Evolutionary conservation across 2,329 filamentous ascomycete genomes (phyloP), one percentile per base, ranked within the genome.

Genomic region (Tolypocladium tropicale): DNA sequence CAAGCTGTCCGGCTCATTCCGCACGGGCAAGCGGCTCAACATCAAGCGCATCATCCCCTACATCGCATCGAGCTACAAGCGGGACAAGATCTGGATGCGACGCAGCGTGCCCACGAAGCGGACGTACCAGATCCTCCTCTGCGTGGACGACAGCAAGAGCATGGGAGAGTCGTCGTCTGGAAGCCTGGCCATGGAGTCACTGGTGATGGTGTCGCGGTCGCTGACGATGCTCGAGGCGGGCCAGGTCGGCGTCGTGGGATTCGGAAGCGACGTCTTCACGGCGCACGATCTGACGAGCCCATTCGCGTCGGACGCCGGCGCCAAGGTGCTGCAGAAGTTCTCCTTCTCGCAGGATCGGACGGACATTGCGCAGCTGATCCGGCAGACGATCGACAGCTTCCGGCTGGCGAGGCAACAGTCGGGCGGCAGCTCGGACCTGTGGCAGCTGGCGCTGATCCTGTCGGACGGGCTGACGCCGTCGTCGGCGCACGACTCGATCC

Each of bases 31-130:
- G 72, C 88, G 94, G 0, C 89, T 99, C 64, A 99, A 97, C 73
- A 96, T 99, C 77, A 97, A 97, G 74, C 90, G 93, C 63, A 99
- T 99, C 73, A 99, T 99, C 65, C 94, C 95, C 0, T 99, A 99
- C 75, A 97, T 99, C 64, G 94, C 95, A 1, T 97, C 92, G 0
- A 87, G 89, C 68, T 99, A 96, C 80, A 97, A 96, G 78, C 89
- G 94, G 58, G 94, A 99, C 81, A 99, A 99, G 79, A 99, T 99
- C 73, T 99, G 94, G 94, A 95, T 99, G 87, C 88, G 95, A 16
- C 85, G 95, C 56, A 87, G 84, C 36, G 85, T 96, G 53, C 95
- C 95, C 1, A 93, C 87, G 39, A 97, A 97, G 74, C 88, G 95
- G 43, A 88, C 86, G 56, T 99, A 99, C 74, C 95, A 99, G 72